phyloP scores from a whole-genome alignment of 768 basidiomycete species.

The Clitopilus passeckerianus region DNA sequence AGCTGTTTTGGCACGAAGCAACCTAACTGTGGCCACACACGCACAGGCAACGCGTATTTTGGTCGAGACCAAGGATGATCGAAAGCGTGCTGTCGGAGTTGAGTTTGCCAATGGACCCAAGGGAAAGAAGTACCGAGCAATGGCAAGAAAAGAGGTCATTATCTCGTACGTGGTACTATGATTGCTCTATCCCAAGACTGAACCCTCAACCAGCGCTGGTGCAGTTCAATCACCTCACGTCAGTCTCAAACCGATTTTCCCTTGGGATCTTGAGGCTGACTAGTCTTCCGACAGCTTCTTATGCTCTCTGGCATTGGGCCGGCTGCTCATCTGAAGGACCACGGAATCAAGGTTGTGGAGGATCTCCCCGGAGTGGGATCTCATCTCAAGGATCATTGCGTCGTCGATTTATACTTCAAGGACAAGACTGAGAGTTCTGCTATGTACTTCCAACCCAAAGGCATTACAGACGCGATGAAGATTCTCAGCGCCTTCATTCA shows the following conservation, averaged over 20 bases:
- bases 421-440: conserved; percentile 43
- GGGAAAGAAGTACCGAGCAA: conserved; percentile 37
- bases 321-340: conserved; percentile 42
- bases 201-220: conserved; percentile 36
- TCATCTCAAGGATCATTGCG: conserved; percentile 67
- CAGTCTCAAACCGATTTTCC: neutral
- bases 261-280: neutral
- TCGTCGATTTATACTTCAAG: conserved; percentile 45
- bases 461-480: conserved; percentile 19
- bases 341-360: conserved; percentile 49
- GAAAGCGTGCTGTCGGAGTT: conserved; percentile 52
- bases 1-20: conserved; percentile 58
- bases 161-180: conserved; percentile 39
- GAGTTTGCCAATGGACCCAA: conserved; percentile 42
- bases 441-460: conserved; percentile 29
- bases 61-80: conserved; percentile 36
- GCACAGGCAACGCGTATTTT: conserved; percentile 56
- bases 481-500: conserved; percentile 27
- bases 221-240: conserved; percentile 57
- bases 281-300: conserved; percentile 38
- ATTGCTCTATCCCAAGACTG: neutral
- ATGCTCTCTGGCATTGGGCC: conserved; percentile 80
- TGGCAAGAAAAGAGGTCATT: conserved; percentile 55
- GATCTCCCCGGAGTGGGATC: conserved; percentile 74
- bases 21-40: conserved; percentile 55